phyloP scores from a whole-genome alignment of 2,329 filamentous ascomycete species.

The Xenosphaeropsis pyriputrescens region DNA sequence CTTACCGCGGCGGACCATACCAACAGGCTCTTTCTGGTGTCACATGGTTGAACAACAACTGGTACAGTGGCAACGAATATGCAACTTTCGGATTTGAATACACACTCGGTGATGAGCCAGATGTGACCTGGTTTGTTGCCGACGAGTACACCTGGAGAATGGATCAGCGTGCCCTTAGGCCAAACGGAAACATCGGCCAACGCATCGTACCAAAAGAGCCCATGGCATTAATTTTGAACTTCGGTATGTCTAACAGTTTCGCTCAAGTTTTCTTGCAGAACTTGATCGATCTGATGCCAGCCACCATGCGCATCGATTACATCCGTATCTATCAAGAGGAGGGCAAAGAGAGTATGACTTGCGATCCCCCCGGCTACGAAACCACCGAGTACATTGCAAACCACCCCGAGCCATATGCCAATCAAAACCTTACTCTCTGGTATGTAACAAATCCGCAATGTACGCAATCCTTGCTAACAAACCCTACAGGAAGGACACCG shows the following conservation, averaged over 20 bases:
- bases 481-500: conserved; percentile 25
- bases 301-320: conserved; percentile 54
- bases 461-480: conserved; percentile 8
- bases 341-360: conserved; percentile 41
- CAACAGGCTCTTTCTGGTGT: conserved; percentile 49
- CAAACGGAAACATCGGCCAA: conserved; percentile 57
- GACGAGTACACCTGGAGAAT: conserved; percentile 50
- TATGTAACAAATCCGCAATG: conserved; percentile 19
- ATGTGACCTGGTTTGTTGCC: conserved; percentile 57
- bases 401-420: conserved; percentile 46
- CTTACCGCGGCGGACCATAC: conserved; percentile 43
- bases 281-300: conserved; percentile 39
- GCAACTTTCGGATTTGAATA: conserved; percentile 52
- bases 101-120: conserved; percentile 39
- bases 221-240: conserved; percentile 51
- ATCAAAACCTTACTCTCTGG: conserved; percentile 51
- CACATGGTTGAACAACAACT: conserved; percentile 47
- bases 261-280: conserved; percentile 43
- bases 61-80: conserved; percentile 50
- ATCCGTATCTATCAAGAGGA: conserved; percentile 56
- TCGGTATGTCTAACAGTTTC: conserved; percentile 56
- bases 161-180: conserved; percentile 40
- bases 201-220: conserved; percentile 52
- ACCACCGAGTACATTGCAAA: conserved; percentile 52
- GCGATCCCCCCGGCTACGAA: conserved; percentile 51